Conservation (phyloP, 305 asterid genomes). For the Fraxinus sp. region DNA sequence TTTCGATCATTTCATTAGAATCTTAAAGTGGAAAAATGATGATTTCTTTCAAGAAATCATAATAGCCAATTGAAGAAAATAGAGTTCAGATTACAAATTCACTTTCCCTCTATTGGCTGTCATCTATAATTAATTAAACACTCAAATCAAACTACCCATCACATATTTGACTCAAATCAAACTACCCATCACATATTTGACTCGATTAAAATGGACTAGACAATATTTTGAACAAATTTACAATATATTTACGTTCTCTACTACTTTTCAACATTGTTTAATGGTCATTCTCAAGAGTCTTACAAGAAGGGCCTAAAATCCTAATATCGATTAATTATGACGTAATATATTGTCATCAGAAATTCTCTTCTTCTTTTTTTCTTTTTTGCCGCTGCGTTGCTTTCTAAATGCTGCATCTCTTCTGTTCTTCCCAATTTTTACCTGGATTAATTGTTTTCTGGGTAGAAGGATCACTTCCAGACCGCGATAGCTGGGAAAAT, state of each 20-base stretch:
- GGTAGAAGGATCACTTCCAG: conserved; percentile 32
- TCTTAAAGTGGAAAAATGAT: not conserved
- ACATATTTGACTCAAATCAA: not conserved
- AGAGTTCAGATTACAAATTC: conserved; percentile 16
- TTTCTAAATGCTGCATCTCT: conserved; percentile 49
- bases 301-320: conserved; percentile 30
- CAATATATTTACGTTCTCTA: not conserved
- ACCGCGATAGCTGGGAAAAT: conserved; percentile 33
- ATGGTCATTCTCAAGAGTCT: not conserved
- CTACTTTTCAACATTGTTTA: not conserved
- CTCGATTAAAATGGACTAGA: conserved; percentile 1
- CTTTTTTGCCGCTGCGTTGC: conserved; percentile 17
- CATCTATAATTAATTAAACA: not conserved
- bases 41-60: not conserved
- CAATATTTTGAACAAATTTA: conserved; percentile 21
- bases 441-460: conserved; percentile 19
- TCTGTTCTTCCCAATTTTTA: conserved; percentile 35
- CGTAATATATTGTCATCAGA: conserved; percentile 25
- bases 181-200: not conserved
- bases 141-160: too few relatives aligned
- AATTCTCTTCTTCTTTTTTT: not conserved
- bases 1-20: not conserved
- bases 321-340: conserved; percentile 21
- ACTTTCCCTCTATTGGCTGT: conserved; percentile 18
- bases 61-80: not conserved